Percentiles rank a stretch among this genome's conserved stretches.
phyloP scores from a whole-genome alignment of 345 rosid genomes.

The Limnanthes douglasii region DNA sequence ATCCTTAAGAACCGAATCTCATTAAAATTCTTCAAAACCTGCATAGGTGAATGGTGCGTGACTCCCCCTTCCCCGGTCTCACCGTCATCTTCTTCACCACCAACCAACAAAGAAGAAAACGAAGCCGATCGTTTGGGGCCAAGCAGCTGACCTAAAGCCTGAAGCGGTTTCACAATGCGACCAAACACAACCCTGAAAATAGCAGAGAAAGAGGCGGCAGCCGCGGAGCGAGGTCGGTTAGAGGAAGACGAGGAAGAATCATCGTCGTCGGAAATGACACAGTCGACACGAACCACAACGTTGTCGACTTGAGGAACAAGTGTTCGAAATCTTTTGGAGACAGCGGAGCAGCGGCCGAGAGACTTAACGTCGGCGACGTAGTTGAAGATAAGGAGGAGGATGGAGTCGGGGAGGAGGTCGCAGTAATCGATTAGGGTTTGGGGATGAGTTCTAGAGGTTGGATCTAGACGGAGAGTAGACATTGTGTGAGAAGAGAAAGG shows the following conservation, averaged over 20 bases:
- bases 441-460: slow-evolving; percentile 32
- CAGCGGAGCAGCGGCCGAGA: slow-evolving; percentile 81
- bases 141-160: slow-evolving; percentile 45
- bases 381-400: slow-evolving; percentile 70
- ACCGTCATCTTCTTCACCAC: slow-evolving; percentile 28
- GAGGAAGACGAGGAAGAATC: slow-evolving; percentile 11
- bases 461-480: slow-evolving; percentile 39
- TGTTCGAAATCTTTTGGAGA: slow-evolving; percentile 63
- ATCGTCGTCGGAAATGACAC: slow-evolving; percentile 87
- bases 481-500: too few relatives aligned
- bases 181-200: slow-evolving; percentile 37
- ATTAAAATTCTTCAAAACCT: slow-evolving; percentile 71
- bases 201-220: slow-evolving; percentile 17
- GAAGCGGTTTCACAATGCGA: slow-evolving; percentile 57
- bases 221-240: slow-evolving; percentile 37
- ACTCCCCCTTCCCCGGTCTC: slow-evolving; percentile 71
- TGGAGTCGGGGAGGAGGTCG: slow-evolving; percentile 70
- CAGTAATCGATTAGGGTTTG: slow-evolving; percentile 40
- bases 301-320: slow-evolving; percentile 70
- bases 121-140: slow-evolving; percentile 25
- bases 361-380: slow-evolving; percentile 82
- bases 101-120: slow-evolving; percentile 11
- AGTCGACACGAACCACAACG: slow-evolving; percentile 88
- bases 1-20: slow-evolving; percentile 80
- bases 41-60: slow-evolving; percentile 97